Evolutionary conservation across 2,329 filamentous ascomycete species (phyloP), one percentile per base, ranked within the genome.

Genomic region (Epichloe uncinata): DNA sequence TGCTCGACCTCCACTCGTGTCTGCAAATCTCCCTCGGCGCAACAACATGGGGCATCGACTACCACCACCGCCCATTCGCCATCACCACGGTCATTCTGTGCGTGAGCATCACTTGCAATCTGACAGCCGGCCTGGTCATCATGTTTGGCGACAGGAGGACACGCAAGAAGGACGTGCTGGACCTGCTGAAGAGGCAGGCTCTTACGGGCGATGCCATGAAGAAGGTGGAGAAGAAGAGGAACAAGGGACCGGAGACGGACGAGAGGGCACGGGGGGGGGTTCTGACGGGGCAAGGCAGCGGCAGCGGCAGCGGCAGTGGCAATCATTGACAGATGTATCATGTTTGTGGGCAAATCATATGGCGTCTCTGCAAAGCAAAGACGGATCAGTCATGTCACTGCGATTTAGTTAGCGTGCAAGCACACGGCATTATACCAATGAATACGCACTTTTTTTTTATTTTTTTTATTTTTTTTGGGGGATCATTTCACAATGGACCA

Each of bases 91-190:
- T 85, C 5, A 90, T 94, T 50, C 84, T 94, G 2, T 85, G 81
- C 60, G 85, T 80, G 59, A 87, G 82, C 22, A 87, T 94, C 57
- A 77, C 81, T 0, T 84, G 81, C 61, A 94, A 94, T 61, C 82
- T 88, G 55, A 77, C 77, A 0, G 87, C 84, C 0, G 87, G 87
- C 3, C 66, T 94, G 1, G 62, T 91, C 26, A 94, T 94, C 61
- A 80, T 74, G 55, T 73, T 88, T n/a, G 87, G 87, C 1, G 87
- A 91, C 60, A 77, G 82, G 18, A 78, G 76, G 54, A 89, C 87
- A 2, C 73, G 87, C 47, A 94, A 94, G 74, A 91, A 89, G 75
- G 87, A 94, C 41, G 85, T 94, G 0, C 72, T 89, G 20, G 82
- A 90, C 60, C 75, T 82, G 42, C 78, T 93, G 66, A 79, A 85